Percentiles rank a stretch among this genome's conserved stretches.
Evolutionary conservation across 192 early-diverging fungal genomes (phyloP).

Genomic region (Backusella tuberculispora): DNA sequence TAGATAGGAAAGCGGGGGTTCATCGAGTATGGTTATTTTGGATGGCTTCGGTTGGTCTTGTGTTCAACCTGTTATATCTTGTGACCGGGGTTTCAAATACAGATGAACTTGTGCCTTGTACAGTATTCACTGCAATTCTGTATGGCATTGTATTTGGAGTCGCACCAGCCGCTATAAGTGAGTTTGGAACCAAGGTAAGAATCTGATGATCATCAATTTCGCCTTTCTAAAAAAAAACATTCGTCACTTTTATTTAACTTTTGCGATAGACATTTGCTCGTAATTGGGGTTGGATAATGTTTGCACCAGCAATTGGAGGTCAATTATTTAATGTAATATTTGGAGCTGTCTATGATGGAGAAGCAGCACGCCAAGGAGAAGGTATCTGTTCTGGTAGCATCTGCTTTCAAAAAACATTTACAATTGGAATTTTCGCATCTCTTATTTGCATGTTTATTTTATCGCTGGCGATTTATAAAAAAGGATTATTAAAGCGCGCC

Average conservation of each 20-base stretch:
- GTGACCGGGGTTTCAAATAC: constrained; percentile 14
- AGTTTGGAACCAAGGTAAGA: constrained; percentile 28
- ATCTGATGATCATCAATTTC: too few relatives aligned
- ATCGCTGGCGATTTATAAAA: constrained; percentile 23
- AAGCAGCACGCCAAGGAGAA: constrained; percentile 14
- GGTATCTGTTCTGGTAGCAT: constrained; percentile 6
- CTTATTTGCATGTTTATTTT: constrained; percentile 11
- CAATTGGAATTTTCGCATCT: constrained; percentile 2
- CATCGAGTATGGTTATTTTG: constrained; percentile 36
- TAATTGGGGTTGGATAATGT: constrained; percentile 36
- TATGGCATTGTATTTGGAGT: constrained; percentile 39
- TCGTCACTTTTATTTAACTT: background rate
- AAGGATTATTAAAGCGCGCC: background rate
- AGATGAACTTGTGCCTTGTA: constrained; percentile 26
- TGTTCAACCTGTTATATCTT: constrained; percentile 15
- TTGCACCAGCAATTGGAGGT: constrained; percentile 34
- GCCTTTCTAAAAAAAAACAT: background rate
- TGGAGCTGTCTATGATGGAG: constrained; percentile 29
- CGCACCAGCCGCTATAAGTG: constrained; percentile 29
- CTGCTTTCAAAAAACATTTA: constrained; percentile 28
- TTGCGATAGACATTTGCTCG: constrained; percentile 29
- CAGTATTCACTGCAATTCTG: constrained; percentile 22
- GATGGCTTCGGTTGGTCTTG: constrained; percentile 18
- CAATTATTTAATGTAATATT: constrained; percentile 36
- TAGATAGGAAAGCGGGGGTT: constrained; percentile 11